Evolutionary conservation across 2,329 filamentous ascomycete species (phyloP).

Genomic region (Cladosporium sp.): DNA sequence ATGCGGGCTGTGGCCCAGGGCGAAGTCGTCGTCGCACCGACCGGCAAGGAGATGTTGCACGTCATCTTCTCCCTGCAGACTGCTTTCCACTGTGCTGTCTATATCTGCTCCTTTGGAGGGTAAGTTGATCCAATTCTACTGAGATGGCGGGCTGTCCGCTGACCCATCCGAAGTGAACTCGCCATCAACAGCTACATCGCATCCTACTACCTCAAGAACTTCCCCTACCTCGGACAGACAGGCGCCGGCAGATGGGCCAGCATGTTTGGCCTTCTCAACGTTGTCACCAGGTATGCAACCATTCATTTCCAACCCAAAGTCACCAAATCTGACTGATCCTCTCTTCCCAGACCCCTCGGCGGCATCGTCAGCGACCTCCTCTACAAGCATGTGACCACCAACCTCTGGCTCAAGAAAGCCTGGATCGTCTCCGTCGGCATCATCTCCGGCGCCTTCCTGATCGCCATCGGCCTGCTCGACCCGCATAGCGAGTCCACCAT

Average conservation of each 20-base stretch:
- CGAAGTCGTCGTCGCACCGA: conserved; percentile 56
- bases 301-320: neutral
- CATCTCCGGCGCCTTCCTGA: conserved; percentile 49
- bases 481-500: conserved; percentile 56
- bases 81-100: conserved; percentile 42
- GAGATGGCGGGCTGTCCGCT: neutral
- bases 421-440: conserved; percentile 51
- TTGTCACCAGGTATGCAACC: conserved; percentile 42
- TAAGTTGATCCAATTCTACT: neutral
- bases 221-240: conserved; percentile 48
- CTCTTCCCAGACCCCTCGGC: conserved; percentile 47
- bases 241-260: conserved; percentile 53
- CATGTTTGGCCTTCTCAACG: conserved; percentile 66
- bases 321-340: neutral
- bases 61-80: conserved; percentile 55
- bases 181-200: conserved; percentile 53
- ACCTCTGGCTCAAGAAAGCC: conserved; percentile 56
- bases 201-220: conserved; percentile 51
- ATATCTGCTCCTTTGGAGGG: conserved; percentile 51
- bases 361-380: conserved; percentile 53
- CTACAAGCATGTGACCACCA: conserved; percentile 42
- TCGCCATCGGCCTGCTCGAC: conserved; percentile 55
- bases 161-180: conserved; percentile 35
- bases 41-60: conserved; percentile 50
- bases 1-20: conserved; percentile 28